Evolutionary conservation across 169 alveolate species (phyloP).

Genomic region (Cyclospora cayetanensis): DNA sequence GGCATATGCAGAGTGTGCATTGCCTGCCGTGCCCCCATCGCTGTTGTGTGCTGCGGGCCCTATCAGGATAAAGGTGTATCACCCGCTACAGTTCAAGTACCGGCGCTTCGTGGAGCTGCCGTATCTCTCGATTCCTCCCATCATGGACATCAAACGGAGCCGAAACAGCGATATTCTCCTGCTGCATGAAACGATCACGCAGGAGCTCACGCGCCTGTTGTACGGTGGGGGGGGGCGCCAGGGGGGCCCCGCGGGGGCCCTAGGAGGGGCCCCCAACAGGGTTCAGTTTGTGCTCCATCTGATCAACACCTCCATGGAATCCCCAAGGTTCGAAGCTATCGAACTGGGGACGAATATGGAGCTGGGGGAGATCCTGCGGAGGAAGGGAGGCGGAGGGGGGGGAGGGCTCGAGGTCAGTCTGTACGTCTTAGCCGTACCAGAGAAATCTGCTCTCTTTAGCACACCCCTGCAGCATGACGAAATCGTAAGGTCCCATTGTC

Average conservation of each 20-base stretch:
- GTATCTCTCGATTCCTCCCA: conserved; percentile 11
- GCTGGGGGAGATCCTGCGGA: neutral
- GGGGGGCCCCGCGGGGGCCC: neutral
- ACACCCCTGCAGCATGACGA: conserved; percentile 28
- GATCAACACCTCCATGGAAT: neutral
- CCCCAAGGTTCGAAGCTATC: neutral
- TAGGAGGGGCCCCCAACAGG: neutral
- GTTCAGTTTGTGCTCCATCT: conserved; percentile 3
- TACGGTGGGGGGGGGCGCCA: neutral
- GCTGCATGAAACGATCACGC: neutral
- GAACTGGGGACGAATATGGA: neutral
- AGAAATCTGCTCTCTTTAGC: neutral
- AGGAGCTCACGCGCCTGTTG: neutral
- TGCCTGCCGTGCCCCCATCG: neutral
- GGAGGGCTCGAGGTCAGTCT: conserved; percentile 7
- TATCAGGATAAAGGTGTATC: conserved; percentile 64
- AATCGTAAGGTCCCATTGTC: neutral
- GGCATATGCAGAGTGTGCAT: neutral
- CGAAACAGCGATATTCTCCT: neutral
- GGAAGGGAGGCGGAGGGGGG: neutral
- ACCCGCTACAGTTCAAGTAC: conserved; percentile 58
- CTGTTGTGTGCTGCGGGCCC: neutral
- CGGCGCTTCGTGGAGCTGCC: conserved; percentile 62
- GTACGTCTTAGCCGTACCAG: conserved; percentile 47
- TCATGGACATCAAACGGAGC: conserved; percentile 29